phyloP scores from a whole-genome alignment of 371 early-diverging fungal species.

The Mucor mucedo region DNA sequence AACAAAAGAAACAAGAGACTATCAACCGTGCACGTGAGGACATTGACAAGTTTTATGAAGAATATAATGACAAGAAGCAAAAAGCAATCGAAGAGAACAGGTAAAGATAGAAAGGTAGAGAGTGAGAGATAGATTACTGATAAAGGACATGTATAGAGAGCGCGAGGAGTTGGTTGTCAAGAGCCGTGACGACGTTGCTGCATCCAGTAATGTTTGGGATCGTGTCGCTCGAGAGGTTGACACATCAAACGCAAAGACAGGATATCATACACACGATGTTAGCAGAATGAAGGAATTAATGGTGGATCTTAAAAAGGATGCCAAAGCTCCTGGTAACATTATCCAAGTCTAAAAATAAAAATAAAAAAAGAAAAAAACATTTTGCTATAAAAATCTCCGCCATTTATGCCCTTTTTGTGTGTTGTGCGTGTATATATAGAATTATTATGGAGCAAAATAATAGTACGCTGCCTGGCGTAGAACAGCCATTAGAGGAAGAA shows the following conservation, averaged over 20 bases:
- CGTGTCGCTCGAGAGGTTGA: constrained; percentile 75
- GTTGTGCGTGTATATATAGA: neutral
- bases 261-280: constrained; percentile 60
- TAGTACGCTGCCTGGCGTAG: constrained; percentile 27
- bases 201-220: constrained; percentile 75
- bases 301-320: constrained; percentile 77
- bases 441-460: constrained; percentile 24
- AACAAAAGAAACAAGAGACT: constrained; percentile 71
- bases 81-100: constrained; percentile 80
- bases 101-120: constrained; percentile 28
- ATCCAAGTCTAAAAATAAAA: constrained; percentile 41
- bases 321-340: constrained; percentile 78
- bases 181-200: constrained; percentile 64
- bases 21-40: constrained; percentile 78
- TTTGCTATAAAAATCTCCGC: neutral
- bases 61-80: constrained; percentile 91
- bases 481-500: constrained; percentile 69
- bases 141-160: constrained; percentile 38
- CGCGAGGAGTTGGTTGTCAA: constrained; percentile 57
- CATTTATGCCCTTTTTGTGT: neutral
- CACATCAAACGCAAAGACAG: constrained; percentile 54
- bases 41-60: constrained; percentile 93
- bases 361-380: neutral
- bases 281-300: constrained; percentile 86
- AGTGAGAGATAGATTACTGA: neutral